Percentiles rank a stretch among this genome's conserved stretches.
Conservation (phyloP, 495 filamentous ascomycete species). For the Hypoxylon rickii region DNA sequence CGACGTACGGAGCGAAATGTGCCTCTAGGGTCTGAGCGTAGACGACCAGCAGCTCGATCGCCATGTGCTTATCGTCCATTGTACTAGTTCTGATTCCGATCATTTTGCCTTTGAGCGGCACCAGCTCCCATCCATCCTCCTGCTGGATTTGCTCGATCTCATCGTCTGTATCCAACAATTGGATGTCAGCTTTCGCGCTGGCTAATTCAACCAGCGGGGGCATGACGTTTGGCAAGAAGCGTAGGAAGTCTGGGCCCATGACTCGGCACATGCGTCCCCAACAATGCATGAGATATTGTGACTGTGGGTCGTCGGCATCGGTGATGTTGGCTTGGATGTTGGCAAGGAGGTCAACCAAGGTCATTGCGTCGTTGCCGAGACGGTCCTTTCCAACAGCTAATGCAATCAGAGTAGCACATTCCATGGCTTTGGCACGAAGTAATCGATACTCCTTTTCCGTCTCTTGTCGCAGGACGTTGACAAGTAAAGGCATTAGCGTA, state of each 20-base stretch:
- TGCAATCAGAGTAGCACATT: conserved; percentile 96
- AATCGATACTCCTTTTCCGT: conserved; percentile 90
- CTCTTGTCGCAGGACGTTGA: conserved; percentile 84
- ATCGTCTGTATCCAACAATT: conserved; percentile 93
- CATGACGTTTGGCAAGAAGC: conserved; percentile 91
- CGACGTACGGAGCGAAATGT: conserved; percentile 88
- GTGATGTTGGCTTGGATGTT: conserved; percentile 84
- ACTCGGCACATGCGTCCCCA: conserved; percentile 99
- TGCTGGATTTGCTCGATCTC: conserved; percentile 90
- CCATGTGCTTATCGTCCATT: conserved; percentile 98
- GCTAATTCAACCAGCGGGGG: conserved; percentile 90
- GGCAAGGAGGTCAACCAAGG: conserved; percentile 82
- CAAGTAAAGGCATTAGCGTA: conserved; percentile 90
- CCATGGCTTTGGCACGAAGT: conserved; percentile 97
- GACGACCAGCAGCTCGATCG: conserved; percentile 94
- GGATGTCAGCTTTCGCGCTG: conserved; percentile 95
- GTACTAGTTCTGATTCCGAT: conserved; percentile 98
- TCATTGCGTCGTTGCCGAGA: conserved; percentile 84
- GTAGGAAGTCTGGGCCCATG: conserved; percentile 85
- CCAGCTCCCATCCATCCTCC: conserved; percentile 97
- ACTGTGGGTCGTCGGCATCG: conserved; percentile 94
- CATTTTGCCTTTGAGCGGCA: conserved; percentile 93
- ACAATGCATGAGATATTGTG: conserved; percentile 96
- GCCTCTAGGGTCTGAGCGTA: conserved; percentile 94
- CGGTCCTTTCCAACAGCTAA: conserved; percentile 92